Percentiles rank a stretch among this genome's conserved stretches.
phyloP scores from a whole-genome alignment of 495 filamentous ascomycete genomes.

The Penicillium bovifimosum region DNA sequence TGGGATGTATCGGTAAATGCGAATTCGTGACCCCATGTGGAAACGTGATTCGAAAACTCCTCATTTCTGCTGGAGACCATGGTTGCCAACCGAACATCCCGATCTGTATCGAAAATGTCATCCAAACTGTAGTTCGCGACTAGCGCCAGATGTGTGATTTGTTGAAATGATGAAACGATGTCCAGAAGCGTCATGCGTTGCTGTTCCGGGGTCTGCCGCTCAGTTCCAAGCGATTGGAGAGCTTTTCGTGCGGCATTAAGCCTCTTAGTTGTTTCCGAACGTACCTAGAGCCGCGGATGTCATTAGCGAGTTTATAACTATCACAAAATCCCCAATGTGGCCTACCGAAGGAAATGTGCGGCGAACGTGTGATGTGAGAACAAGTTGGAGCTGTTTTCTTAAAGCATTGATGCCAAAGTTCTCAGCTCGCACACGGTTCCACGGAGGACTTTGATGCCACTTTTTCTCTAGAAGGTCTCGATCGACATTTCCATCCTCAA shows the following conservation, averaged over 20 bases:
- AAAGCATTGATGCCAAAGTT: constrained; percentile 48
- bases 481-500: not conserved
- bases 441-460: not conserved
- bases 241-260: constrained; percentile 26
- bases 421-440: constrained; percentile 3
- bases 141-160: constrained; percentile 33
- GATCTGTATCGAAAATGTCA: constrained; percentile 31
- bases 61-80: constrained; percentile 36
- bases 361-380: constrained; percentile 40
- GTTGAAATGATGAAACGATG: constrained; percentile 40
- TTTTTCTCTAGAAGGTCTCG: not conserved
- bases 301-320: no score
- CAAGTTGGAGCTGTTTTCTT: constrained; percentile 18
- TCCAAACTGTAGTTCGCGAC: constrained; percentile 38
- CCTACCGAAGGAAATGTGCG: constrained; percentile 46
- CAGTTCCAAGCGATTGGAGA: constrained; percentile 40
- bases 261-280: constrained; percentile 38
- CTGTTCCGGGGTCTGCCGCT: constrained; percentile 35
- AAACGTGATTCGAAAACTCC: constrained; percentile 36
- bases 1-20: no score
- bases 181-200: constrained; percentile 41
- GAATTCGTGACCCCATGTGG: constrained; percentile 36
- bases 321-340: constrained; percentile 1
- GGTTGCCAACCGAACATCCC: constrained; percentile 40
- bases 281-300: constrained; percentile 37